A percentile compares a stretch with the other conserved stretches of the same genome.
Evolutionary conservation across 768 basidiomycete genomes (phyloP).

Genomic region (Amanita subjunquillea): DNA sequence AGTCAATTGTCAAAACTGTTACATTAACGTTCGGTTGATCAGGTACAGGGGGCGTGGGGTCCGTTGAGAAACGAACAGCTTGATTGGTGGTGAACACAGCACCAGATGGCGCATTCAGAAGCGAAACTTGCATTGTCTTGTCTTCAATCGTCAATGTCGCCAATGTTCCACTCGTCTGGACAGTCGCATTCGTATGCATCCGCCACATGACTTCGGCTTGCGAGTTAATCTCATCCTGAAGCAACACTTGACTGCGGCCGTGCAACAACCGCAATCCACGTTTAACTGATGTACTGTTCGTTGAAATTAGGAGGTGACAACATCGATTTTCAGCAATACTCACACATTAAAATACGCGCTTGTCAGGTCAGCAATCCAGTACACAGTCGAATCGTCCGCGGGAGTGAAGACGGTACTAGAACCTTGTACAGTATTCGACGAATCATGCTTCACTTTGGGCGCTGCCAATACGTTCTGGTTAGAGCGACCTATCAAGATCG

Average conservation of each 20-base stretch:
- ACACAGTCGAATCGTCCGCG: constrained; percentile 64
- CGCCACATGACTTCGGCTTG: constrained; percentile 68
- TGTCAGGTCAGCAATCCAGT: constrained; percentile 68
- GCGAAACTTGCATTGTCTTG: constrained; percentile 51
- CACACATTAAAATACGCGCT: constrained; percentile 69
- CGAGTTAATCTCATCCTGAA: constrained; percentile 85
- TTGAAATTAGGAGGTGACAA: constrained; percentile 9
- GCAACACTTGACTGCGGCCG: constrained; percentile 72
- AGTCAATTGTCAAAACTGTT: constrained; percentile 65
- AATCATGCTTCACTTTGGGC: constrained; percentile 45
- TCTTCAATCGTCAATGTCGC: constrained; percentile 71
- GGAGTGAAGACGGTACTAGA: constrained; percentile 71
- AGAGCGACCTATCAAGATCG: constrained; percentile 57
- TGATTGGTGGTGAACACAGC: constrained; percentile 48
- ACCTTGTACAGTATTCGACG: constrained; percentile 58
- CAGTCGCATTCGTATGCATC: constrained; percentile 92
- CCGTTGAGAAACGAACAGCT: constrained; percentile 46
- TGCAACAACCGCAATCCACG: constrained; percentile 85
- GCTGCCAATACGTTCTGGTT: constrained; percentile 77
- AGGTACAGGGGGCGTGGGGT: constrained; percentile 47
- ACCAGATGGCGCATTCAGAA: constrained; percentile 60
- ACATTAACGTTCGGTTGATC: constrained; percentile 77
- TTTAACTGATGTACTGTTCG: constrained; percentile 50
- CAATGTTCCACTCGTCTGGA: constrained; percentile 42
- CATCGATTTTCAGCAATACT: constrained; percentile 17